Base-by-base conservation (phyloP, 371 early-diverging fungal species). In the Mucor plumbeus region DNA sequence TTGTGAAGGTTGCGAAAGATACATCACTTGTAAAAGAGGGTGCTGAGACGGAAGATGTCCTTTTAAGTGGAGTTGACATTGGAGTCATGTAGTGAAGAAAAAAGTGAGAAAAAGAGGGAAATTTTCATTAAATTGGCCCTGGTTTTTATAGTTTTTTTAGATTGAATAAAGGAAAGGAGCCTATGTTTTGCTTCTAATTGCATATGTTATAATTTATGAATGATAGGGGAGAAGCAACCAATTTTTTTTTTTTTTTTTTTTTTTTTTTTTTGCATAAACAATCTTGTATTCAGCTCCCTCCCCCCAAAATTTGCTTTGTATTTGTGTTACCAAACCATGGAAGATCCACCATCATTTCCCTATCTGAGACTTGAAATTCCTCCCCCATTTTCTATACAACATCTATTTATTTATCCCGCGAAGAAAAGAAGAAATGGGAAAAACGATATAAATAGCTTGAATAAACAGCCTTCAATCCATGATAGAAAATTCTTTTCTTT, bases 21-120 rank as follows among this genome's bases (percentile, higher is more conserved):
- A 64, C 64, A 63, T 69, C 69, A 63, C 63, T 61, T 26, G 60
- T 47, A 64, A 69, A 69, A 35, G 63, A 47, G 17, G 62, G 63
- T 55, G 64, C 63, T 11, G 17, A 17, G 9, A 50, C 10, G 50
- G 50, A 50, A 50, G 50, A 13, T 7, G 50, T 10, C 50, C 50
- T 50, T 50, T 50, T 21, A 11, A 11, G 50, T 50, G 26, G 50
- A 10, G 11, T 11, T 19, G 50, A 21, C 50, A 50, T 50, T 19
- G 7, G 44, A 6, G 15, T 26, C 26, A 7, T 17, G 6, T 43
- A 10, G 11, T 11, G 13, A 43, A 43, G 43, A 43, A n/a, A 43
- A 43, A n/a, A 43, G 43, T n/a, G 19, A 61, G 14, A 47, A 35
- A 19, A 19, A 50, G 48, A 6, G 36, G 14, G 26, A 31, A 34